Base-by-base conservation (phyloP, 805 yeast genomes). In the Starmerella sirachaensis region DNA sequence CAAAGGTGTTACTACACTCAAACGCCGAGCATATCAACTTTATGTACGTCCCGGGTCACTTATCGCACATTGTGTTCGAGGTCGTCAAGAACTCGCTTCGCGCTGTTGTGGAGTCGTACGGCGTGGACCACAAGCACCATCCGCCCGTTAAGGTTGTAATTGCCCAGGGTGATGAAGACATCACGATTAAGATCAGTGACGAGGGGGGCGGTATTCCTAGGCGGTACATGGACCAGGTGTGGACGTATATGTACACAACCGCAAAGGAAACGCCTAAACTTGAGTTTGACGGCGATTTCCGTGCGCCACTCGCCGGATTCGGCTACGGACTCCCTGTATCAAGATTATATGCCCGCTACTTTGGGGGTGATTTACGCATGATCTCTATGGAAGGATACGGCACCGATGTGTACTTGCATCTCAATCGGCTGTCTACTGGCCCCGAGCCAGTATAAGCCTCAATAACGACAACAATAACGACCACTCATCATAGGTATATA, bases 141-240 rank as follows among this genome's bases (percentile, higher is more conserved):
- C 94, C 94, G 0, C 81, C 93, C 1, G 76, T 85, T 29, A 84
- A 82, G 59, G 76, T 85, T 18, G 80, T 85, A 36, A 85, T 84
- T 20, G 82, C 86, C 9, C 82, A 83, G 54, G 95, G 95, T 12
- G 72, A 75, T 31, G 94, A 84, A 55, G 95, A 85, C 52, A 83
- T 85, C 49, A 84, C 94, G 8, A 78, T 84, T 50, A 85, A 85
- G 58, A 76, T 84, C 45, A 76, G 86, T 20, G 95, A 84, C 56
- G 94, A 84, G 61, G 95, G 95, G 25, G 95, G 94, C 21, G 95
- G 94, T 17, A 83, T 85, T 43, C 81, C 94, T 2, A 67, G 94
- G 43, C 69, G 82, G 43, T 86, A 80, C 38, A 71, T 81, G 12
- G 91, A 93, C 3, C 65, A 80, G 46, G 80, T 84, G 30, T 85